These are phyloP conservation scores for Trypanosoma congolense DNA, from an alignment of 208 protist genomes.

Conservation along the genomic window DNA sequence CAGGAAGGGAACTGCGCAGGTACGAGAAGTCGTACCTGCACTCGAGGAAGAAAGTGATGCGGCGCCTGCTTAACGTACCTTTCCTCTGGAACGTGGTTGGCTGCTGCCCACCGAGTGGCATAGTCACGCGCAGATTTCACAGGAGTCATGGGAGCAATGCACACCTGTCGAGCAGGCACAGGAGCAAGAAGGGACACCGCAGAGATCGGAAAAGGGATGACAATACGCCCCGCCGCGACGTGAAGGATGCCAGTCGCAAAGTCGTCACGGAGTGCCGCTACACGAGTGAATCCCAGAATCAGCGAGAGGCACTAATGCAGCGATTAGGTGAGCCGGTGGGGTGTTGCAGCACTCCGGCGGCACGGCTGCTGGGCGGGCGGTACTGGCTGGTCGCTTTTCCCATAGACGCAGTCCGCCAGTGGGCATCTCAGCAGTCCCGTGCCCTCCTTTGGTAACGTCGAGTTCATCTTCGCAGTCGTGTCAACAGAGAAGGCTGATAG, in stretches of 20 bases:
- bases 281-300: too few relatives aligned
- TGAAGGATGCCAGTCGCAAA: too few relatives aligned
- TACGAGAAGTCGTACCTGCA: not conserved
- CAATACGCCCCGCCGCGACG: not conserved
- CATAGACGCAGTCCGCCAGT: conserved; percentile 4
- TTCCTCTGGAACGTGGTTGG: not conserved
- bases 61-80: not conserved
- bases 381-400: conserved; percentile 7
- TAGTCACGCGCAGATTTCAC: not conserved
- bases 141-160: not conserved
- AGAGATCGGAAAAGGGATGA: not conserved
- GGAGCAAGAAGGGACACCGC: not conserved
- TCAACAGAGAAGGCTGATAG: not conserved
- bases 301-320: too few relatives aligned
- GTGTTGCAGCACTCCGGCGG: not conserved
- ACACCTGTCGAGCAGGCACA: not conserved
- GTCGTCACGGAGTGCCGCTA: too few relatives aligned
- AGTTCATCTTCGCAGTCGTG: not conserved
- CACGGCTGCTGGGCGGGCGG: not conserved
- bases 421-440: not conserved
- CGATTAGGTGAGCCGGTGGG: not conserved
- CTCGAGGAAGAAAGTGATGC: not conserved
- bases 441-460: not conserved
- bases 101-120: not conserved
- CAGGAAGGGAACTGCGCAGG: too few relatives aligned